These are phyloP conservation scores for Diplosphaera chodatii DNA, from an alignment of 139 green algal species.

Conservation along the genomic window DNA sequence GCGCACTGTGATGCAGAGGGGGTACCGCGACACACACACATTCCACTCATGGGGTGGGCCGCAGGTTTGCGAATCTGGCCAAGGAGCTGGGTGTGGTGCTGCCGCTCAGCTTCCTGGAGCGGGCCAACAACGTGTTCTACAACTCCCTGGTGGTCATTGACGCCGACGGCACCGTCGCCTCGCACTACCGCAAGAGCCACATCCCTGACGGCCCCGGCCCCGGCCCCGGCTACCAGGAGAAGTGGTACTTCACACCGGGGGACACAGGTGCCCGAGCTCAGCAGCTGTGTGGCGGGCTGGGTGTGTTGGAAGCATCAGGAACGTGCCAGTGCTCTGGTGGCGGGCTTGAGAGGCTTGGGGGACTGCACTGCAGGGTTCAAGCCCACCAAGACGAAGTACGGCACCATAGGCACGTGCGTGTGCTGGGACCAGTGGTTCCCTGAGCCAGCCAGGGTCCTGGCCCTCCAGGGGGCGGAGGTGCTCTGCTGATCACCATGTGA, in stretches of 20 bases:
- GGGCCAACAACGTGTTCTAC: constrained; percentile 48
- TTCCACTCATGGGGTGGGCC: no score
- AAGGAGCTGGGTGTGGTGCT: constrained; percentile 63
- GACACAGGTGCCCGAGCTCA: no score
- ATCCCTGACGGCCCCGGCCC: constrained; percentile 69
- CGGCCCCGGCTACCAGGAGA: constrained; percentile 66
- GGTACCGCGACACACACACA: no score
- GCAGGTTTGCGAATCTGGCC: constrained; percentile 45
- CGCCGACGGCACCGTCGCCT: constrained; percentile 44
- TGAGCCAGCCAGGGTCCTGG: constrained; percentile 49
- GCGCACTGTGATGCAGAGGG: no score
- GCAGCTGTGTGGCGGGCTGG: no score
- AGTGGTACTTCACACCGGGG: constrained; percentile 71
- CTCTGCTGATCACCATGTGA: no score
- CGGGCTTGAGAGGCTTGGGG: no score
- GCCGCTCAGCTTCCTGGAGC: constrained; percentile 63
- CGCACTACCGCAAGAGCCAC: constrained; percentile 66
- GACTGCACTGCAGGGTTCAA: constrained; percentile 43
- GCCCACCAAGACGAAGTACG: constrained; percentile 49
- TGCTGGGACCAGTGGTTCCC: constrained; percentile 82
- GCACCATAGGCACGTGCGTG: constrained; percentile 47
- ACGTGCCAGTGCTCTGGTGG: no score
- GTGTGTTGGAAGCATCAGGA: no score
- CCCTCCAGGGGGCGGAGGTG: constrained; percentile 54
- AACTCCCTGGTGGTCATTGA: constrained; percentile 63